Evolutionary conservation across 768 basidiomycete genomes (phyloP).

Genomic region (Peribolospora kevripleyi): DNA sequence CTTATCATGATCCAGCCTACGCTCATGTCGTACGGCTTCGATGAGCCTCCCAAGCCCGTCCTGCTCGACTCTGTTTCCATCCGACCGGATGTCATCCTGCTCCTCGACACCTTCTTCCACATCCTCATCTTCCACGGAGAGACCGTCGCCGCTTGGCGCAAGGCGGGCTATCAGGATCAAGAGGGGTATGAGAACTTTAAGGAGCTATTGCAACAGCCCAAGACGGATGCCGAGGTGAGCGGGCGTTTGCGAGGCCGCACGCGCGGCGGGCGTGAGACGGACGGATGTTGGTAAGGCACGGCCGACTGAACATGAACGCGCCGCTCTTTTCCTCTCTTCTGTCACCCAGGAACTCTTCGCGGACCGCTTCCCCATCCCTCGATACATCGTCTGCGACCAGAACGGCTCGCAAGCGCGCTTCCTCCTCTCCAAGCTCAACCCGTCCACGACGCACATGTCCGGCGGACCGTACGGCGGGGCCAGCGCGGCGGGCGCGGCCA

Average conservation of each 20-base stretch:
- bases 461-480: slow-evolving; percentile 53
- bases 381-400: slow-evolving; percentile 94
- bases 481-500: slow-evolving; percentile 49
- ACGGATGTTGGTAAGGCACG: no score
- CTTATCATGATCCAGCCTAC: slow-evolving; percentile 99
- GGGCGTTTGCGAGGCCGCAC: not conserved
- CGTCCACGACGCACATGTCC: slow-evolving; percentile 92
- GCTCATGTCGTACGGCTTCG: slow-evolving; percentile 92
- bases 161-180: slow-evolving; percentile 93
- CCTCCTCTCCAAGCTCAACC: slow-evolving; percentile 83
- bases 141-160: slow-evolving; percentile 89
- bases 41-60: slow-evolving; percentile 73
- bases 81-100: slow-evolving; percentile 82
- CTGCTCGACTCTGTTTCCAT: slow-evolving; percentile 92
- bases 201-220: slow-evolving; percentile 64
- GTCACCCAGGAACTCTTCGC: slow-evolving; percentile 54
- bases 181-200: slow-evolving; percentile 98
- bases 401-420: slow-evolving; percentile 97
- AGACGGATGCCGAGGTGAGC: slow-evolving; percentile 61
- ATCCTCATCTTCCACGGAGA: slow-evolving; percentile 99
- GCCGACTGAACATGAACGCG: no score
- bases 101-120: slow-evolving; percentile 99
- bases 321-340: not conserved
- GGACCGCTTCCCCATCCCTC: slow-evolving; percentile 88
- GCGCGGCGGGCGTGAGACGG: no score